These are phyloP conservation scores for Monascus ruber DNA, from an alignment of 2,329 filamentous ascomycete species.

Conservation along the genomic window DNA sequence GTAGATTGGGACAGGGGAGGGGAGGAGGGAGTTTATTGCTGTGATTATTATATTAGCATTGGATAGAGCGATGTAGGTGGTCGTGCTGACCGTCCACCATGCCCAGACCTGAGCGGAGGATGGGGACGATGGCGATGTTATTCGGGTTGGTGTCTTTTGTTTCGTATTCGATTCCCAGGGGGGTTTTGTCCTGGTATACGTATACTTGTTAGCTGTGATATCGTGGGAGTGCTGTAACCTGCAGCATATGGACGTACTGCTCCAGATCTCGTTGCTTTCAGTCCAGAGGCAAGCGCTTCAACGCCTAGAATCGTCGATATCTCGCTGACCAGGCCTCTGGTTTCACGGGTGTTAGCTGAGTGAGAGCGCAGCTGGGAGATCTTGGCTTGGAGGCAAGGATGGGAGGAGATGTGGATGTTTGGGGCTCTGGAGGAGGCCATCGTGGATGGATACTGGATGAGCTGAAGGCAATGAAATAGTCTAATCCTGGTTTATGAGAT, in stretches of 20 bases:
- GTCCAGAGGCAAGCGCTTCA: conserved; percentile 60
- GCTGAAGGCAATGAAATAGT: too few relatives aligned
- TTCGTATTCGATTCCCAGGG: conserved; percentile 65
- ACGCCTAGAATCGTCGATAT: conserved; percentile 72
- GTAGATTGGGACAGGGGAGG: conserved; percentile 68
- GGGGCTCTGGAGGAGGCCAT: too few relatives aligned
- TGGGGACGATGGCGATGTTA: conserved; percentile 72
- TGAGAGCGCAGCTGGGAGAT: conserved; percentile 77
- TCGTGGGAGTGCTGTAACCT: background rate
- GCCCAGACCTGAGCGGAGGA: conserved; percentile 79
- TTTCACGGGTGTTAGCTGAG: conserved; percentile 58
- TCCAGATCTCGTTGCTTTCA: conserved; percentile 48
- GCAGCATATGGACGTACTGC: conserved; percentile 44
- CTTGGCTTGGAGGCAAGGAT: conserved; percentile 81
- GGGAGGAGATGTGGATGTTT: conserved; percentile 64
- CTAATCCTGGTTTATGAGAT: too few relatives aligned
- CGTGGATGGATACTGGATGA: too few relatives aligned
- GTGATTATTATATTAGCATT: background rate
- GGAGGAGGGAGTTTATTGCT: conserved; percentile 76
- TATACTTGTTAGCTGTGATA: conserved; percentile 2
- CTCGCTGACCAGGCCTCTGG: conserved; percentile 72
- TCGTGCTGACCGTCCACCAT: conserved; percentile 65
- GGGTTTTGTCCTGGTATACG: conserved; percentile 55
- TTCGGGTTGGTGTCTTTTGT: conserved; percentile 52
- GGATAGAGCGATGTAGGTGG: background rate